Base-by-base conservation (phyloP, 2,329 filamentous ascomycete species). In the Aspergillus pseudoviridinutans region DNA sequence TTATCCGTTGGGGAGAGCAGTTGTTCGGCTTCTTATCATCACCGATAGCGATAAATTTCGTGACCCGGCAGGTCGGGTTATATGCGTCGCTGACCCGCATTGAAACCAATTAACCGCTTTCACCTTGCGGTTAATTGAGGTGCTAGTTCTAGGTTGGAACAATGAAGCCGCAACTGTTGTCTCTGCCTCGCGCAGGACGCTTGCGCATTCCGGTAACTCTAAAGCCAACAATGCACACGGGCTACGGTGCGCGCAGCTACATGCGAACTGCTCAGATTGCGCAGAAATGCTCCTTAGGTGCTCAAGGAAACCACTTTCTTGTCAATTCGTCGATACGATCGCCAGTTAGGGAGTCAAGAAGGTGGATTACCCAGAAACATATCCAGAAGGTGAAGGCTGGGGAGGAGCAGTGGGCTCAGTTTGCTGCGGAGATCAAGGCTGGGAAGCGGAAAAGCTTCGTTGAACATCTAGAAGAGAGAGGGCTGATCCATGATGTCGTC, bases 401-500 rank as follows among this genome's bases (percentile, higher is more conserved):
- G 0, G 66, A 75, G 58, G 57, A 68, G 46, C 69, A 76, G 64
- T 80, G 77, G 77, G 64, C 66, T 41, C 57, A 55, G 17, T 71
- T 71, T 53, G 77, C 77, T 7, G 54, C 74, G 54, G 73, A 78
- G 54, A 80, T 80, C 57, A 71, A 74, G 57, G 68, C 61, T 20
- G 79, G 79, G 9, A 71, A 74, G 55, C 71, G 73, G 58, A 74
- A 78, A 62, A 76, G 70, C 57, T 79, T 81, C 60, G 64, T 75
- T 22, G 65, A 72, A 50, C 69, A 77, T 38, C 64, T 81, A 28
- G 78, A 81, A 60, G 76, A 79, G 58, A 70, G 79, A 62, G 77
- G 75, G 0, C 66, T 78, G 29, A 57, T 81, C 49, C 74, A 81
- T 61, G 73, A 78, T 64, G 73, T 79, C 56, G 75, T 79, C 41